Conservation (phyloP, 768 basidiomycete species). For the Panaeolus cyanescens region DNA sequence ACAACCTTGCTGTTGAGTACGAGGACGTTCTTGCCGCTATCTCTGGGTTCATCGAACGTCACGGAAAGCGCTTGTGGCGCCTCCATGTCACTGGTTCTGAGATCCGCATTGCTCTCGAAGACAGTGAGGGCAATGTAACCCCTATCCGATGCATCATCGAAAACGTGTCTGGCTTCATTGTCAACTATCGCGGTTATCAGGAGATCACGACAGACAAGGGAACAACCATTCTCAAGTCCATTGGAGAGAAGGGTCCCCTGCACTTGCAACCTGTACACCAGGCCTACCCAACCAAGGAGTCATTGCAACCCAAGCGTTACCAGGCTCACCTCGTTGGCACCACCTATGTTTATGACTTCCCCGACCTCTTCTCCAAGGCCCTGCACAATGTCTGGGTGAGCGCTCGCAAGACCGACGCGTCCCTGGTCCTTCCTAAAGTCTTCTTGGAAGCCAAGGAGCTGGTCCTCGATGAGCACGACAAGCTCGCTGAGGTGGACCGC, state of each 20-base stretch:
- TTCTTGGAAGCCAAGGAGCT: slow-evolving; percentile 87
- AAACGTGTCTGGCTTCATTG: slow-evolving; percentile 98
- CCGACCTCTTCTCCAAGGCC: slow-evolving; percentile 97
- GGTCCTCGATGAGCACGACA: slow-evolving; percentile 91
- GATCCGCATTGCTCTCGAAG: slow-evolving; percentile 93
- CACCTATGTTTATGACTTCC: slow-evolving; percentile 99
- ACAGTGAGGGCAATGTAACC: slow-evolving; percentile 90
- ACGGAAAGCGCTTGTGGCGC: slow-evolving; percentile 97
- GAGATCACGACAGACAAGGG: slow-evolving; percentile 97
- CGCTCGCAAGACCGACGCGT: slow-evolving; percentile 62
- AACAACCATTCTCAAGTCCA: slow-evolving; percentile 93
- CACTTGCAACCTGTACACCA: slow-evolving; percentile 95
- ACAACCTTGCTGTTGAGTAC: slow-evolving; percentile 92
- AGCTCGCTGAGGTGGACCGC: slow-evolving; percentile 87
- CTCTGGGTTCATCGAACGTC: slow-evolving; percentile 98
- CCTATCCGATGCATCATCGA: slow-evolving; percentile 98
- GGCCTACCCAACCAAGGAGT: slow-evolving; percentile 96
- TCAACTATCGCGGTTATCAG: slow-evolving; percentile 97
- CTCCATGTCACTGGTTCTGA: slow-evolving; percentile 98
- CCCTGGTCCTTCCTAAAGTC: slow-evolving; percentile 72
- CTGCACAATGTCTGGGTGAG: slow-evolving; percentile 91
- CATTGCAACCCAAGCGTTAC: slow-evolving; percentile 97
- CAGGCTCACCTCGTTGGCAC: slow-evolving; percentile 98
- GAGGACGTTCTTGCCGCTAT: slow-evolving; percentile 97
- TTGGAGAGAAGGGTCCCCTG: slow-evolving; percentile 95